Evolutionary conservation across 495 filamentous ascomycete species (phyloP).

Genomic region (Bacidia rubella): DNA sequence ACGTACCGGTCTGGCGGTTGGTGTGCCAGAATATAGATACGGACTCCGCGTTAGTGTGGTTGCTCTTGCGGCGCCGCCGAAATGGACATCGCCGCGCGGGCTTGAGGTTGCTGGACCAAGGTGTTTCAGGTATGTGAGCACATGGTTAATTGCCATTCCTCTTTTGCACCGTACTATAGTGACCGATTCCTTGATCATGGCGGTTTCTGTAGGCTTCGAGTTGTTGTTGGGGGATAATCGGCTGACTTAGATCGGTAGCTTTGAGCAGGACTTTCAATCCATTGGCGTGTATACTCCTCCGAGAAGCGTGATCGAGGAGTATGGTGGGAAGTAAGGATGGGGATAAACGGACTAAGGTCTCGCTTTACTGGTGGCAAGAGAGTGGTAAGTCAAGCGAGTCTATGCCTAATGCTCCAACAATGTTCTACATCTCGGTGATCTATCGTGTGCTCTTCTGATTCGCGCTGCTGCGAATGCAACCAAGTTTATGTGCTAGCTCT

Average conservation of each 20-base stretch:
- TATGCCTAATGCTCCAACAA: no score
- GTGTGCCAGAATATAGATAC: constrained; percentile 48
- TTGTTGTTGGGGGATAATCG: not conserved
- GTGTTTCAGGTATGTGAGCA: not conserved
- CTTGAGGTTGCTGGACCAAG: not conserved
- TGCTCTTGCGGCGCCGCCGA: constrained; percentile 40
- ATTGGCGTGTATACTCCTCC: not conserved
- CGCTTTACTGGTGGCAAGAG: no score
- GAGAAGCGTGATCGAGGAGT: not conserved
- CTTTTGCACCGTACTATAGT: not conserved
- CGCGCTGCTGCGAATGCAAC: no score
- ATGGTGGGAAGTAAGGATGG: not conserved
- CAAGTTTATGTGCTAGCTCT: no score
- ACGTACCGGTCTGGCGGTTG: constrained; percentile 44
- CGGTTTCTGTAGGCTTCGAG: not conserved
- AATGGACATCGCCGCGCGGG: constrained; percentile 2
- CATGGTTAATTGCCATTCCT: not conserved
- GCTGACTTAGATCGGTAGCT: not conserved
- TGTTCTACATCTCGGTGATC: no score
- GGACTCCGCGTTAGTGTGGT: constrained; percentile 43
- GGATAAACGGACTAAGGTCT: no score
- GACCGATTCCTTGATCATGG: not conserved
- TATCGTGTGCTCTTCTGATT: no score
- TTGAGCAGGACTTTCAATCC: not conserved
- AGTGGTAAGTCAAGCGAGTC: no score